These are phyloP conservation scores for Trichosporon sp. DNA, from an alignment of 1,284 basidiomycete species.

Conservation along the genomic window DNA sequence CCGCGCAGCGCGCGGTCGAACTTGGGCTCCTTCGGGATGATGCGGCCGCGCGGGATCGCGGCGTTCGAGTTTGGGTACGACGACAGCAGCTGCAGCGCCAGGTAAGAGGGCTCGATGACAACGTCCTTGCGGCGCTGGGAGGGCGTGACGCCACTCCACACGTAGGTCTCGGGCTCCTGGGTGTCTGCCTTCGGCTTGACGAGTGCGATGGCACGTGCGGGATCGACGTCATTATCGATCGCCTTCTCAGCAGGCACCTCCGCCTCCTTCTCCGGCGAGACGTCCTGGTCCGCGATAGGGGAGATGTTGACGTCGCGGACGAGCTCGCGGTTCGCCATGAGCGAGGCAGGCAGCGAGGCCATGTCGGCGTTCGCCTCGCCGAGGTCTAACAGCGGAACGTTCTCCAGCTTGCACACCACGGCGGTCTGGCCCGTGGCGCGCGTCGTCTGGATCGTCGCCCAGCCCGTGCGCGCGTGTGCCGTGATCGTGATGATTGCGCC, in stretches of 20 bases:
- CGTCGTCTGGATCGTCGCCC: constrained; percentile 82
- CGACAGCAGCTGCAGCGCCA: constrained; percentile 76
- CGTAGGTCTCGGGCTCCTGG: constrained; percentile 53
- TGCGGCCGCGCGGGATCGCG: constrained; percentile 44
- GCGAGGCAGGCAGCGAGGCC: constrained; percentile 63
- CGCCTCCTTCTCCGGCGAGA: background rate
- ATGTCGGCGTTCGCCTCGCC: constrained; percentile 75
- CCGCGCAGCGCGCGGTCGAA: constrained; percentile 64
- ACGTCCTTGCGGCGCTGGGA: constrained; percentile 82
- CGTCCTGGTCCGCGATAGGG: background rate
- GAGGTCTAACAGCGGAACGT: constrained; percentile 73
- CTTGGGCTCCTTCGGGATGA: constrained; percentile 53
- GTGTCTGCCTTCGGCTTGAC: constrained; percentile 16
- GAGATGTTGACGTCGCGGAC: constrained; percentile 15
- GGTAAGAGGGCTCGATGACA: constrained; percentile 76
- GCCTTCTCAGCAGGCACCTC: background rate
- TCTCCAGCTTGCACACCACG: constrained; percentile 85
- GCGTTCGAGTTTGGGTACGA: constrained; percentile 60
- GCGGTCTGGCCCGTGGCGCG: constrained; percentile 82
- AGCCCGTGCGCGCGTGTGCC: constrained; percentile 68
- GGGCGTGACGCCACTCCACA: constrained; percentile 77
- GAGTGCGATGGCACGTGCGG: background rate
- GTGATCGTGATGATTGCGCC: constrained; percentile 82
- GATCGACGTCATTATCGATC: background rate
- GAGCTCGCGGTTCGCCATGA: constrained; percentile 65